Conservation (phyloP, 768 basidiomycete species). For the Russula virescens region DNA sequence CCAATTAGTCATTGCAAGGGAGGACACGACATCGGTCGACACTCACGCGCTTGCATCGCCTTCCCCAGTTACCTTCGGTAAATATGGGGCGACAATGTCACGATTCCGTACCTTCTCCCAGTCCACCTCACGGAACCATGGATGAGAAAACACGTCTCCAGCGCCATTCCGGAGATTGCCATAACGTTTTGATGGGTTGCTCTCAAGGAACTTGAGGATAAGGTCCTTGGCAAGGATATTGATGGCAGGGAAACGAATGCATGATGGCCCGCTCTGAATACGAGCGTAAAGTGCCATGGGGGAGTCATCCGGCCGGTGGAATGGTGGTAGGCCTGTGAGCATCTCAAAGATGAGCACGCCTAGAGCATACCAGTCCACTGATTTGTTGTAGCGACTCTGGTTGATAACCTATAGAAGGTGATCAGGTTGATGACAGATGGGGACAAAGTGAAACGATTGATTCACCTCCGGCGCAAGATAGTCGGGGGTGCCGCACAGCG, state of each 20-base stretch:
- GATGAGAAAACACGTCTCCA: conserved; percentile 87
- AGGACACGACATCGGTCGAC: neutral
- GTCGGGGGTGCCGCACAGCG: conserved; percentile 92
- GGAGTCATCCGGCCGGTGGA: conserved; percentile 80
- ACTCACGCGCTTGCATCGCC: conserved; percentile 94
- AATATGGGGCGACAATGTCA: conserved; percentile 92
- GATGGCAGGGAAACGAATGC: conserved; percentile 77
- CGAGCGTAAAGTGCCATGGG: conserved; percentile 89
- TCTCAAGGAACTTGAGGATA: conserved; percentile 85
- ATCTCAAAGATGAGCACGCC: conserved; percentile 98
- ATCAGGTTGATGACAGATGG: conserved; percentile 1
- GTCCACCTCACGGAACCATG: conserved; percentile 92
- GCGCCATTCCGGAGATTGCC: conserved; percentile 87
- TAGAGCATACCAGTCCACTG: conserved; percentile 97
- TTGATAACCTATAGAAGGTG: conserved; percentile 52
- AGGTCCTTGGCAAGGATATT: conserved; percentile 78
- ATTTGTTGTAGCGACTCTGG: conserved; percentile 87
- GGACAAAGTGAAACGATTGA: conserved; percentile 12
- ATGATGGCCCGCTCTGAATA: conserved; percentile 70
- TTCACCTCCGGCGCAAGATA: conserved; percentile 91
- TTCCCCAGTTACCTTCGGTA: conserved; percentile 86
- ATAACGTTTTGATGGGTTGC: conserved; percentile 80
- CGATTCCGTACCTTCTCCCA: conserved; percentile 76
- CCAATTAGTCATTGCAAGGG: neutral
- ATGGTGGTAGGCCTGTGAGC: conserved; percentile 93